phyloP scores from a whole-genome alignment of 768 basidiomycete genomes.

The Lactifluus hygrophoroides region DNA sequence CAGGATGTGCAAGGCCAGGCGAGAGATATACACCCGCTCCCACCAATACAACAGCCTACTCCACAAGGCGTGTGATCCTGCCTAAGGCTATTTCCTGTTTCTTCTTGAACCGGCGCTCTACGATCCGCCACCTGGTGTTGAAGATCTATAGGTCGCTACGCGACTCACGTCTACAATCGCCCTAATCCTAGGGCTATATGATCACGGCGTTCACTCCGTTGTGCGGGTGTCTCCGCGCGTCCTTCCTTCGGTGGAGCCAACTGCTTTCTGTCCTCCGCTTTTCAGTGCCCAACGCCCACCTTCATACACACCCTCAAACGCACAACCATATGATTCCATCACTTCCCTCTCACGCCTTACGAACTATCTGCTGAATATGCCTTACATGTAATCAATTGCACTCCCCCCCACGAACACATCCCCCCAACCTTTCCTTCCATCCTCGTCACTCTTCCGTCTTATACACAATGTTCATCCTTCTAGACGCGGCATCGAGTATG shows the following conservation, averaged over 20 bases:
- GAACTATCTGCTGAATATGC: constrained; percentile 4
- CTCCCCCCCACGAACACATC: not conserved
- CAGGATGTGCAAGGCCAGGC: constrained; percentile 21
- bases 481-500: not conserved
- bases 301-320: not conserved
- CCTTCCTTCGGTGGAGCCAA: not conserved
- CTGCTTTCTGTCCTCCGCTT: not conserved
- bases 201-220: not conserved
- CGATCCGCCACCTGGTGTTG: not conserved
- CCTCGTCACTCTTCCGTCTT: not conserved
- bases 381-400: constrained; percentile 2
- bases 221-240: not conserved
- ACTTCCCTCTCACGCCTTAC: not conserved
- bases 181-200: not conserved
- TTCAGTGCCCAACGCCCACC: not conserved
- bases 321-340: not conserved
- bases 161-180: not conserved
- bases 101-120: not conserved
- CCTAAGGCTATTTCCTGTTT: not conserved
- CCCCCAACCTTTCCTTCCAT: not conserved
- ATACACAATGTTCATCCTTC: not conserved
- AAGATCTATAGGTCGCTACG: not conserved
- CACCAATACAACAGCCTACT: constrained; percentile 20
- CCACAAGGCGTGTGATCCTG: constrained; percentile 19
- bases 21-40: constrained; percentile 18